Percentiles rank a stretch among this genome's conserved stretches.
These are phyloP conservation scores for Guillardia theta DNA, from an alignment of 78 protist genomes.

Conservation along the genomic window DNA sequence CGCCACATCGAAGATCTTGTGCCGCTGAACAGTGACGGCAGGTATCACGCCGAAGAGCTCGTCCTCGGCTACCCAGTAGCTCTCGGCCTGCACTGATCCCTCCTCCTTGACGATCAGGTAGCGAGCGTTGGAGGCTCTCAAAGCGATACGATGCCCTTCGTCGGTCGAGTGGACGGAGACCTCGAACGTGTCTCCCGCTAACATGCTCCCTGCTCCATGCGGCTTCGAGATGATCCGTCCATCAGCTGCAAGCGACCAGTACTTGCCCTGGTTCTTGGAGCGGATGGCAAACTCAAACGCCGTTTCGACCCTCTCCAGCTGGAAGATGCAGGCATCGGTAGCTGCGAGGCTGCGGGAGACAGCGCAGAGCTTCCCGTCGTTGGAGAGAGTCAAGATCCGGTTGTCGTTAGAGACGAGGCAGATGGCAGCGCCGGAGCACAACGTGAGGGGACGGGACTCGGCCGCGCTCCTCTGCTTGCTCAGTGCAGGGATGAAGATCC, in stretches of 20 bases:
- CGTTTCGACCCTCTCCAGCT: too few relatives aligned
- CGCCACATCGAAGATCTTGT: neutral
- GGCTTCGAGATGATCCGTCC: neutral
- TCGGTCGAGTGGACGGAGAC: neutral
- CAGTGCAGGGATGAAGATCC: neutral
- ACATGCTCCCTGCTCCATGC: too few relatives aligned
- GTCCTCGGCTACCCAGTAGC: neutral
- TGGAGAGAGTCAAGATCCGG: too few relatives aligned
- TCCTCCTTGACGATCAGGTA: neutral
- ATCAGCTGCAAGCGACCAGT: neutral
- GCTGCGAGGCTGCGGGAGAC: too few relatives aligned
- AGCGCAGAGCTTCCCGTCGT: too few relatives aligned
- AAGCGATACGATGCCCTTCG: neutral
- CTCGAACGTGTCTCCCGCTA: neutral
- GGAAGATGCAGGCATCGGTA: too few relatives aligned
- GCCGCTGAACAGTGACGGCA: neutral
- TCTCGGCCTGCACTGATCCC: neutral
- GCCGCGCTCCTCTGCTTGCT: neutral
- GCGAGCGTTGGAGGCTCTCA: neutral
- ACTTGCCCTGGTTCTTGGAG: neutral
- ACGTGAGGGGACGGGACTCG: neutral
- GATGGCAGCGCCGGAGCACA: neutral
- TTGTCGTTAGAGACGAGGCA: too few relatives aligned
- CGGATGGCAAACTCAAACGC: neutral
- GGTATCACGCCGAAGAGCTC: neutral